phyloP scores from a whole-genome alignment of 306 rosid genomes.

The Malus sylvestris region DNA sequence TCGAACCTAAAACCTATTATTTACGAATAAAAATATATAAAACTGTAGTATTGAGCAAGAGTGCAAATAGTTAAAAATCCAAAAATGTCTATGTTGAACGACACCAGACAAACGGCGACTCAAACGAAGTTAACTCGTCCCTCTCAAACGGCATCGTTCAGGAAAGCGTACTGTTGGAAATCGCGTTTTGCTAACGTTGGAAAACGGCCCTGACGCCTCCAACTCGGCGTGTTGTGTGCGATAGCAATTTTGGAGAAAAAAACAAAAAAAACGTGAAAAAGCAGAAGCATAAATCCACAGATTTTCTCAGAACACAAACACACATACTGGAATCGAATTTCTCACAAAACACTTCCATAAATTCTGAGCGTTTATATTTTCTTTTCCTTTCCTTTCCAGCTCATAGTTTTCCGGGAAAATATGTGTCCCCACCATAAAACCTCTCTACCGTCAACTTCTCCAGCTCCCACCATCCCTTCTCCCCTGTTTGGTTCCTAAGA shows the following conservation, averaged over 20 bases:
- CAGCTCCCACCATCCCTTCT: background rate
- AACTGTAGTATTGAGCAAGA: fast-evolving
- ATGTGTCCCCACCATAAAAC: slow-evolving; percentile 27
- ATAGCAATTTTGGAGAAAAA: background rate
- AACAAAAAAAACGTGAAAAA: background rate
- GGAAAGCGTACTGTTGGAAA: background rate
- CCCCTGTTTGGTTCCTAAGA: slow-evolving; percentile 37
- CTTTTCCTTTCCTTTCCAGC: background rate
- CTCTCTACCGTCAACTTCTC: background rate
- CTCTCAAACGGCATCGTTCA: background rate
- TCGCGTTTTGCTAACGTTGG: background rate
- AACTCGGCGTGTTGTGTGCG: background rate
- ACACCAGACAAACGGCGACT: background rate
- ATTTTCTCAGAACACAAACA: slow-evolving; percentile 22
- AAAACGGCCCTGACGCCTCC: background rate
- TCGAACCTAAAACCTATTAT: too few species aligned
- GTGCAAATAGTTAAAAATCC: background rate
- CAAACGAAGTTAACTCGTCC: background rate
- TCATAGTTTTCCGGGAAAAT: slow-evolving; percentile 15
- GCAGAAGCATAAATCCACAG: background rate
- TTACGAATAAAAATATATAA: too few species aligned
- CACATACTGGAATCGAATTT: slow-evolving; percentile 14
- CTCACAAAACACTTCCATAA: slow-evolving; percentile 11
- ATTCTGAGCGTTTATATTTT: slow-evolving; percentile 20
- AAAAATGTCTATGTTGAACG: background rate